Conservation (phyloP, 768 basidiomycete genomes). For the Crepidotus variabilis region DNA sequence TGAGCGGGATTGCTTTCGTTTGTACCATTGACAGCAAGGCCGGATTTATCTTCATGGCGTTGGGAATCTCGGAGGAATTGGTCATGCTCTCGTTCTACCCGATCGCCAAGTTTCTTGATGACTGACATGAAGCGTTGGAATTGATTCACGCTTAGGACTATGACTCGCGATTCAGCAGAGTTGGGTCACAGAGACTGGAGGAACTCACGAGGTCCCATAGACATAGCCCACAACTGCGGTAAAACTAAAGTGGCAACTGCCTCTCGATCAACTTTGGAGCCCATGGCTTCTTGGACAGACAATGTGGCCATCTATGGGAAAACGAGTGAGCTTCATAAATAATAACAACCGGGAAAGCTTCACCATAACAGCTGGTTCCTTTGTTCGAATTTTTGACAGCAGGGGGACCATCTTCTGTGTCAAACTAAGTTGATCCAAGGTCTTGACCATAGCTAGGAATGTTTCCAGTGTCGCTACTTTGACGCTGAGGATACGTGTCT, state of each 20-base stretch:
- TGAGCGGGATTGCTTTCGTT: conserved; percentile 22
- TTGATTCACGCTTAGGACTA: conserved; percentile 80
- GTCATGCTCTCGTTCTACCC: conserved; percentile 90
- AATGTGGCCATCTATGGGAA: conserved; percentile 73
- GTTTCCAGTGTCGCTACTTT: conserved; percentile 88
- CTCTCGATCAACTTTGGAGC: conserved; percentile 89
- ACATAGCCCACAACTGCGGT: conserved; percentile 96
- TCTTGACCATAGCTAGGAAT: conserved; percentile 84
- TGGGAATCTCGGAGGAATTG: conserved; percentile 93
- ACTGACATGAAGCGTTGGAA: conserved; percentile 91
- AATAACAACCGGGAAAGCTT: conserved; percentile 8
- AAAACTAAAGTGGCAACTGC: conserved; percentile 86
- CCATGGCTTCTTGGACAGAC: conserved; percentile 94
- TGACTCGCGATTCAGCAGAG: conserved; percentile 5
- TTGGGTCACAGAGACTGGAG: not conserved
- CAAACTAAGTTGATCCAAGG: conserved; percentile 78
- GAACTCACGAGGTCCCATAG: conserved; percentile 84
- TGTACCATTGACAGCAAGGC: conserved; percentile 31
- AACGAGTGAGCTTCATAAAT: not conserved
- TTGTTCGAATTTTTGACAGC: conserved; percentile 91
- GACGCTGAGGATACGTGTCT: conserved; percentile 84
- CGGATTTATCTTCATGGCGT: conserved; percentile 77
- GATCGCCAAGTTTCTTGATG: conserved; percentile 70
- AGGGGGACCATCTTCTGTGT: conserved; percentile 96
- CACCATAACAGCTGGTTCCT: conserved; percentile 94